Conservation (phyloP, 805 yeast genomes). For the Candida mattraensis region DNA sequence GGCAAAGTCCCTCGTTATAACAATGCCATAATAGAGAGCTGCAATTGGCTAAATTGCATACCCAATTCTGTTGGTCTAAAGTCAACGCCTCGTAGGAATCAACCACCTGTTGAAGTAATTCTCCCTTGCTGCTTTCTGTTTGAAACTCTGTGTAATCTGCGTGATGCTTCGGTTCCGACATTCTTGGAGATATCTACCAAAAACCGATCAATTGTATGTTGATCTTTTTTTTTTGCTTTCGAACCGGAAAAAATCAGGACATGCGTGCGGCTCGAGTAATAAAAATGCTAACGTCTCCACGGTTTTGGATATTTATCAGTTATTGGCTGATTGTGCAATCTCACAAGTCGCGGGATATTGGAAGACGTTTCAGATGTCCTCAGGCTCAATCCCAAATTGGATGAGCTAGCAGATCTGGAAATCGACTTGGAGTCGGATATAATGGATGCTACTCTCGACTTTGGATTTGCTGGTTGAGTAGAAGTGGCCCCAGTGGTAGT, state of each 20-base stretch:
- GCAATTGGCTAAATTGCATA: slow-evolving; percentile 83
- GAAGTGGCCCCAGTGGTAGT: slow-evolving; percentile 8
- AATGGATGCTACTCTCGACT: not conserved
- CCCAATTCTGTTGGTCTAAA: slow-evolving; percentile 74
- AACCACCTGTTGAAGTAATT: slow-evolving; percentile 56
- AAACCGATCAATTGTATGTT: slow-evolving; percentile 2
- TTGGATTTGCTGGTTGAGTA: not conserved
- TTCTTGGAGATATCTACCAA: not conserved
- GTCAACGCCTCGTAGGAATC: slow-evolving; percentile 66
- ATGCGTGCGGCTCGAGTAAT: slow-evolving; percentile 1
- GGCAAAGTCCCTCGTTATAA: slow-evolving; percentile 54
- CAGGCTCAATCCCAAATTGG: too few relatives aligned
- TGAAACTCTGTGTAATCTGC: slow-evolving; percentile 71
- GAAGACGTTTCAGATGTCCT: slow-evolving; percentile 8
- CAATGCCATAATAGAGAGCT: slow-evolving; percentile 88
- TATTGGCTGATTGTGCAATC: slow-evolving; percentile 5
- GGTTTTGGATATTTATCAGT: slow-evolving; percentile 16
- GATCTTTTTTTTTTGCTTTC: not conserved
- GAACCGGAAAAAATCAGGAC: slow-evolving; percentile 1
- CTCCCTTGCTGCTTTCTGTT: slow-evolving; percentile 39
- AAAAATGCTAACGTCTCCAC: slow-evolving; percentile 15
- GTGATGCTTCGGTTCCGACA: slow-evolving; percentile 45
- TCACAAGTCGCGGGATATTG: slow-evolving; percentile 17
- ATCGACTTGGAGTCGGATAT: slow-evolving; percentile 1
- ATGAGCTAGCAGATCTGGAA: slow-evolving; percentile 4